These are phyloP conservation scores for Apophysomyces elegans DNA, from an alignment of 371 early-diverging fungal genomes.

Conservation along the genomic window DNA sequence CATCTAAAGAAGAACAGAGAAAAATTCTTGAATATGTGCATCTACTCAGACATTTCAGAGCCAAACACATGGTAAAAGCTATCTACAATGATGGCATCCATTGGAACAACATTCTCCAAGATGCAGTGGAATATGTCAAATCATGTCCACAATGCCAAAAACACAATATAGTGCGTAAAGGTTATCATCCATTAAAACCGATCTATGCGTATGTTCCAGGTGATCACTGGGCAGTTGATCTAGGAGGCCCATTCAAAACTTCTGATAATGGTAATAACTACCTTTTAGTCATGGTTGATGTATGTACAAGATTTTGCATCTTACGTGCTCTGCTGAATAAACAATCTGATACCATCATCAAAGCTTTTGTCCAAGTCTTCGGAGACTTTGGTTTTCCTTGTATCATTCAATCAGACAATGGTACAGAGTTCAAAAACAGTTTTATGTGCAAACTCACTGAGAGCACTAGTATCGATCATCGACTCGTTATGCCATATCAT, in stretches of 20 bases:
- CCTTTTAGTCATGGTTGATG: too few relatives aligned
- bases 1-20: not conserved
- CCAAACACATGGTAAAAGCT: not conserved
- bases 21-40: not conserved
- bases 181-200: slow-evolving; percentile 18
- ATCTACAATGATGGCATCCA: not conserved
- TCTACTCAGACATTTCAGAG: not conserved
- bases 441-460: slow-evolving; percentile 6
- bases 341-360: slow-evolving; percentile 10
- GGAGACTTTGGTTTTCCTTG: slow-evolving; percentile 28
- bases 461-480: slow-evolving; percentile 8
- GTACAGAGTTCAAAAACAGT: slow-evolving; percentile 30
- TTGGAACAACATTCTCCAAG: slow-evolving; percentile 12
- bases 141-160: slow-evolving; percentile 19
- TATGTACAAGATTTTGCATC: too few relatives aligned
- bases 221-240: slow-evolving; percentile 8
- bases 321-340: too few relatives aligned
- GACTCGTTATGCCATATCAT: slow-evolving; percentile 10
- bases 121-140: slow-evolving; percentile 10
- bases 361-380: slow-evolving; percentile 22
- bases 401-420: slow-evolving; percentile 32
- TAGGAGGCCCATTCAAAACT: too few relatives aligned
- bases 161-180: slow-evolving; percentile 17
- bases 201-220: slow-evolving; percentile 22
- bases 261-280: too few relatives aligned